Percentiles rank a stretch among this genome's conserved stretches.
Conservation (phyloP, 352 stramenopile genomes). For the Albugo laibachii region DNA sequence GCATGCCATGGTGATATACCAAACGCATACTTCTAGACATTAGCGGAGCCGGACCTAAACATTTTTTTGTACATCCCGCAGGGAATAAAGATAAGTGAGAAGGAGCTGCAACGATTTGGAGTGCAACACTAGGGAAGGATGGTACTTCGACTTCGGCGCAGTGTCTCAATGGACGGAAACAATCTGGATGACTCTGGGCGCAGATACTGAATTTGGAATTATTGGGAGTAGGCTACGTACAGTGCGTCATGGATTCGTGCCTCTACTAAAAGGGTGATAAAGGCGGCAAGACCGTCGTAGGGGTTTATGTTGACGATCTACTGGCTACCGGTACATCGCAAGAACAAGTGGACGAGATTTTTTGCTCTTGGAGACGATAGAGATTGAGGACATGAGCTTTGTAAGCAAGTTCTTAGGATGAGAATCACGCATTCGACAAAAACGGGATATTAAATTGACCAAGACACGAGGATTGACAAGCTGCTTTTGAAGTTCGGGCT, state of each 20-base stretch:
- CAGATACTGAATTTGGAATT: background rate
- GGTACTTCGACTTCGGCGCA: conserved; percentile 2
- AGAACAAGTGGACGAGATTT: background rate
- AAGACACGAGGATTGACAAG: conserved; percentile 8
- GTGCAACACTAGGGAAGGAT: background rate
- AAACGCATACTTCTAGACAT: conserved; percentile 3
- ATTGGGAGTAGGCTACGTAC: background rate
- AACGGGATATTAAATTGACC: conserved; percentile 6
- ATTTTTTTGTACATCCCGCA: conserved; percentile 3
- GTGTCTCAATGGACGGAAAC: conserved; percentile 4
- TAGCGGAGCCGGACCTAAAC: background rate
- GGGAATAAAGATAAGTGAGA: background rate
- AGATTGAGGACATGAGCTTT: conserved; percentile 13
- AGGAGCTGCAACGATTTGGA: background rate
- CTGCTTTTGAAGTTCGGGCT: conserved; percentile 9
- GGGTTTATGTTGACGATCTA: background rate
- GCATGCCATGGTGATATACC: conserved; percentile 1
- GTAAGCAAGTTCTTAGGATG: conserved; percentile 15
- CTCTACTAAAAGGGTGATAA: background rate
- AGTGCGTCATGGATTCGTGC: background rate
- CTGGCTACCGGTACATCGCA: background rate
- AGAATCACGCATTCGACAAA: conserved; percentile 2
- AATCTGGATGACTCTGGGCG: conserved; percentile 3
- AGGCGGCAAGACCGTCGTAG: background rate
- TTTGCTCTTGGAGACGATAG: background rate